Conservation (phyloP, 2,329 filamentous ascomycete species). For the Clonostachys byssicola region DNA sequence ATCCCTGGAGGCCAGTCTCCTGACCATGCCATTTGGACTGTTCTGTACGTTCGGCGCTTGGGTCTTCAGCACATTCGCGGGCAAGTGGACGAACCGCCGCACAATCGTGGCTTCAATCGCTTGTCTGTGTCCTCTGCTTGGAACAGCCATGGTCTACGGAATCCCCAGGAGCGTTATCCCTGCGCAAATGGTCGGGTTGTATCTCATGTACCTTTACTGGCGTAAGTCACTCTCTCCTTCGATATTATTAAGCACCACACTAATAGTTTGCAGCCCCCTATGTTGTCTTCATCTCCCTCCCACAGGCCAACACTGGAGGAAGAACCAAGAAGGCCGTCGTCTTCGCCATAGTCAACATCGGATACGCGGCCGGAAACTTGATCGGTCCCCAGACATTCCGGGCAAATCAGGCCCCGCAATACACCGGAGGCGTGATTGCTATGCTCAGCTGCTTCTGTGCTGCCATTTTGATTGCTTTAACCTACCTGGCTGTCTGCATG, state of each 20-base stretch:
- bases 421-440: neutral
- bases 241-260: neutral
- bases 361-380: neutral
- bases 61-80: neutral
- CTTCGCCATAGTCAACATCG: neutral
- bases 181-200: neutral
- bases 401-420: neutral
- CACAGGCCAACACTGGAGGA: neutral
- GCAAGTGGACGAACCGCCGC: neutral
- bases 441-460: neutral
- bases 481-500: neutral
- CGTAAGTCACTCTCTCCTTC: neutral
- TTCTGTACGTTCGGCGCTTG: slow-evolving; percentile 51
- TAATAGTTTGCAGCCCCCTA: neutral
- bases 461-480: neutral
- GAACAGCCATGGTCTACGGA: slow-evolving; percentile 1
- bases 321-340: neutral
- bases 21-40: slow-evolving; percentile 70
- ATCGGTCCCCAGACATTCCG: neutral
- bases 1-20: slow-evolving; percentile 61
- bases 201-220: slow-evolving; percentile 2
- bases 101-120: neutral
- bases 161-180: neutral
- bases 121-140: neutral
- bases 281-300: neutral